phyloP scores from a whole-genome alignment of 2,329 filamentous ascomycete species.

The Curvularia eragrostidis region DNA sequence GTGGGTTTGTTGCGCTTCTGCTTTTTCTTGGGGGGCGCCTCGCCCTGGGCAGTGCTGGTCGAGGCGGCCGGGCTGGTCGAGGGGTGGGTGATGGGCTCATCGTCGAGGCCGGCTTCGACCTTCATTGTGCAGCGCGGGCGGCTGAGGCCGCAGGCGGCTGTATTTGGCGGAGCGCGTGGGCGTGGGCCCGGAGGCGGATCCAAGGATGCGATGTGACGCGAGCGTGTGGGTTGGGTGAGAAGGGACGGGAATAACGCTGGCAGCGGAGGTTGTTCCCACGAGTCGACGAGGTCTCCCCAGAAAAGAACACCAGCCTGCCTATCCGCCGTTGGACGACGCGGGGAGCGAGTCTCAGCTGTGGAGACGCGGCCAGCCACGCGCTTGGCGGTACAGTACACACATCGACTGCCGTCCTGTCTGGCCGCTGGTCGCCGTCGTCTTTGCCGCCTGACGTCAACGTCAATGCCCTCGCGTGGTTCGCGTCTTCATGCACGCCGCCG shows the following conservation, averaged over 20 bases:
- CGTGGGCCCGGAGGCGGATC: conserved; percentile 67
- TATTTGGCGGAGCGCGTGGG: background rate
- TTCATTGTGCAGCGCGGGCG: conserved; percentile 8
- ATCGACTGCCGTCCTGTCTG: too few relatives aligned
- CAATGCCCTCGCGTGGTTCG: too few relatives aligned
- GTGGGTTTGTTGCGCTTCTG: conserved; percentile 87
- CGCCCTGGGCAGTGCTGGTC: conserved; percentile 22
- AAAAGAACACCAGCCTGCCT: background rate
- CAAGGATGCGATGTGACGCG: background rate
- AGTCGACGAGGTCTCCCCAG: background rate
- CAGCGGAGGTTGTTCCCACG: background rate
- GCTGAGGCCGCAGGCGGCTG: background rate
- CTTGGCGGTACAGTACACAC: too few relatives aligned
- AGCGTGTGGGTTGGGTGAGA: background rate
- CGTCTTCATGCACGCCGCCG: too few relatives aligned
- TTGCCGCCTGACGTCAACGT: background rate
- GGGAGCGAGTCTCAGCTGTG: background rate
- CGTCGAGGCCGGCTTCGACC: background rate
- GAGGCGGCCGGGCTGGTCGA: conserved; percentile 32
- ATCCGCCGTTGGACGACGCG: background rate
- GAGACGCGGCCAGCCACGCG: background rate
- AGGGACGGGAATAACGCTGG: background rate
- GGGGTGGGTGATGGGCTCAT: conserved; percentile 12
- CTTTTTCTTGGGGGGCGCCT: conserved; percentile 65
- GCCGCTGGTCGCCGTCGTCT: background rate